Percentiles rank a stretch among this genome's conserved stretches.
Conservation (phyloP, 306 rosid species). For the Rosa lucieae region DNA sequence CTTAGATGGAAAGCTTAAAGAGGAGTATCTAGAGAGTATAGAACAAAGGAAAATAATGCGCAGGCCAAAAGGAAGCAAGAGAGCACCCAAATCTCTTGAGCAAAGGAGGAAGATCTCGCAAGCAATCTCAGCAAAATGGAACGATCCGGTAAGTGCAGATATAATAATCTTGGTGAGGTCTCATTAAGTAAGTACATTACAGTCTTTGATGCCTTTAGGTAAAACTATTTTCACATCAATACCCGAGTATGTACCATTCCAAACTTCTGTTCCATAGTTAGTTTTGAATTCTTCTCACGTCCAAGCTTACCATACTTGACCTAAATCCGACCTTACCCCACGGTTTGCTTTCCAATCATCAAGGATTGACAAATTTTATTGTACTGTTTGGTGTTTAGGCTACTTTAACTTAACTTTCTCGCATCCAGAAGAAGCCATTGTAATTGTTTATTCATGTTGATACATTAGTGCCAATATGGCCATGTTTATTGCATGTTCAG, state of each 20-base stretch:
- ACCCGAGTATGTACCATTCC: background rate
- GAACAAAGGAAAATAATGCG: slow-evolving; percentile 51
- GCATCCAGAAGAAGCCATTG: background rate
- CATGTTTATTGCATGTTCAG: background rate
- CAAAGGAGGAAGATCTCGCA: slow-evolving; percentile 88
- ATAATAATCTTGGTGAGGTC: slow-evolving; percentile 24
- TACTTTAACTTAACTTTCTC: slow-evolving; percentile 7
- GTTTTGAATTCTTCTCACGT: background rate
- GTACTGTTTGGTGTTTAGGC: background rate
- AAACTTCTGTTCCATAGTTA: background rate
- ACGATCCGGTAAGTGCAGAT: slow-evolving; percentile 69
- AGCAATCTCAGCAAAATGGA: slow-evolving; percentile 94
- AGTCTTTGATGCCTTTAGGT: background rate
- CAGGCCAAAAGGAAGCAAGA: slow-evolving; percentile 52
- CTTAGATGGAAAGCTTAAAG: slow-evolving; percentile 51
- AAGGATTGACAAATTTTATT: background rate
- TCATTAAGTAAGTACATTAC: background rate
- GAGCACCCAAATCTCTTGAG: slow-evolving; percentile 84
- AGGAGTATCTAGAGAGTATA: slow-evolving; percentile 63
- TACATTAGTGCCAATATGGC: background rate
- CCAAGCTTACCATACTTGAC: background rate
- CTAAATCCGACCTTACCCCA: background rate
- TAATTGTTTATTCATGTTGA: background rate
- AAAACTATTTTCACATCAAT: background rate
- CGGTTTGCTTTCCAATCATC: background rate